Base-by-base conservation (phyloP, 78 protist species). In the Mastigamoeba balamuthi region DNA sequence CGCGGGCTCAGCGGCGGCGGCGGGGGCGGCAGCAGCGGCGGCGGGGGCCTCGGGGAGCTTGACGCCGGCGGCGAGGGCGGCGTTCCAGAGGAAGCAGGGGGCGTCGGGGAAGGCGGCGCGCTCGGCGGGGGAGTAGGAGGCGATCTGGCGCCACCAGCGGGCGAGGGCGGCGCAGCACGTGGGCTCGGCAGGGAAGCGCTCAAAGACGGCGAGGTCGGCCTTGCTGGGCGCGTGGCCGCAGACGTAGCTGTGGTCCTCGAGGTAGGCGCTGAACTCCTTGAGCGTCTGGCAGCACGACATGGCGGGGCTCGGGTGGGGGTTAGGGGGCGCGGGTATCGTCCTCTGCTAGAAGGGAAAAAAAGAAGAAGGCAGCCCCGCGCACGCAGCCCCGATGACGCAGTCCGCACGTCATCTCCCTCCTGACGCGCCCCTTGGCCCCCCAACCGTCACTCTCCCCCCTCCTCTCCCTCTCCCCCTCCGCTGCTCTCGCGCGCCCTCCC, bases 141-240 rank as follows among this genome's bases (percentile, higher is more conserved):
- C 29, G 48, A 89, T 77, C 77, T 84, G 87, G 88, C 39, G 84
- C 93, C 93, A 89, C 71, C 93, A 76, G 72, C n/a, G 63, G 28
- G 74, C 90, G 77, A 25, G 17, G 58, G 58, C 58, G 58, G 17
- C 17, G 17, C 33, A 25, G 17, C 17, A 17, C 17, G 58, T 17
- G 58, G 58, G 58, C 58, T 25, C 33, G 33, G 17, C 17, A 17
- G 33, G 33, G 58, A 48, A 25, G 58, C 17, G 17, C 58, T 17
- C 17, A 17, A 48, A 48, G 33, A 48, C 58, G 33, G 17, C 58
- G 58, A 48, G 17, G 58, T 48, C 58, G 58, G 17, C 58, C 58
- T 48, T 48, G 58, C 58, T 48, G 58, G 58, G 33, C 17, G 17
- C 58, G 33, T 17, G 17, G 33, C 58, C 58, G 17, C 33, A 25